These are phyloP conservation scores for Mimosa bimucronata DNA, from an alignment of 306 rosid genomes.

Conservation along the genomic window DNA sequence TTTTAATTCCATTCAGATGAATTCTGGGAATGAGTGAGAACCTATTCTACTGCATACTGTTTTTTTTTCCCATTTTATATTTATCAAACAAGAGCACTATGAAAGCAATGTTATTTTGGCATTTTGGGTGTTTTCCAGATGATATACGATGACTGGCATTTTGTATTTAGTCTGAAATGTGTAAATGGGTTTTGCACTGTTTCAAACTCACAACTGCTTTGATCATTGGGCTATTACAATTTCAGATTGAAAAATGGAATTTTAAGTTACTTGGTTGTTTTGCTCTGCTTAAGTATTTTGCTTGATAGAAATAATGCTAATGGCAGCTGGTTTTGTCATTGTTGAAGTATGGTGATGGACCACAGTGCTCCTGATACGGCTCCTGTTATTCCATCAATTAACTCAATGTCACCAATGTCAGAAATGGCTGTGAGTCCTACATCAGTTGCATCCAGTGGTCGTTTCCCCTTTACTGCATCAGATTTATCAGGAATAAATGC, in stretches of 20 bases:
- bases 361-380: constrained; percentile 58
- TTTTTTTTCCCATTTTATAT: neutral
- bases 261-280: constrained; percentile 3
- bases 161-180: constrained; percentile 12
- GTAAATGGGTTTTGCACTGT: constrained; percentile 15
- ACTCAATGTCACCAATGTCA: constrained; percentile 65
- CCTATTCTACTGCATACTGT: constrained; percentile 9
- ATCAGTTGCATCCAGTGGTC: constrained; percentile 89
- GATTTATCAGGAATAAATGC: constrained; percentile 90
- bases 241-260: constrained; percentile 17
- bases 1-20: constrained; percentile 76
- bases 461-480: constrained; percentile 88
- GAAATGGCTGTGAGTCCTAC: constrained; percentile 77
- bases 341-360: constrained; percentile 82
- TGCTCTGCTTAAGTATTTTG: constrained; percentile 23
- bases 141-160: constrained; percentile 2
- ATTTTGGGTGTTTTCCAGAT: neutral
- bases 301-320: constrained; percentile 36
- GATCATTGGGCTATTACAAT: constrained; percentile 15
- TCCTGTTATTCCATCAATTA: constrained; percentile 60
- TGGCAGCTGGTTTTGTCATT: constrained; percentile 47
- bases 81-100: neutral
- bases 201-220: constrained; percentile 12
- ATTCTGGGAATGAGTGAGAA: constrained; percentile 84
- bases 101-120: constrained; percentile 37